These are phyloP conservation scores for Scheffersomyces titani DNA, from an alignment of 1,139 yeast genomes.

Conservation along the genomic window DNA sequence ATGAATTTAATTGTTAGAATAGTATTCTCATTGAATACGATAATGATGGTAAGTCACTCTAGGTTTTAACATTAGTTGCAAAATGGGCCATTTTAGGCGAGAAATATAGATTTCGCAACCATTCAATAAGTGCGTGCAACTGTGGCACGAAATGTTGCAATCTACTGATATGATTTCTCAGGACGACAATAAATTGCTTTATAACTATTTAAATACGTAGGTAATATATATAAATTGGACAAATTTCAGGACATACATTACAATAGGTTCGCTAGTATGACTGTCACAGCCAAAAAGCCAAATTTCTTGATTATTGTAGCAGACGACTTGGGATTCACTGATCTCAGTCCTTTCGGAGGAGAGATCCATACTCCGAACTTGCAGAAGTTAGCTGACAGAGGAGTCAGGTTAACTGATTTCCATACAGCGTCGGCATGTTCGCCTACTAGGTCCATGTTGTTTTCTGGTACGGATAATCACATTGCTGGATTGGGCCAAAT, in stretches of 20 bases:
- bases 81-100: background rate
- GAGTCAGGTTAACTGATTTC: constrained; percentile 55
- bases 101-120: background rate
- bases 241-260: too few relatives aligned
- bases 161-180: background rate
- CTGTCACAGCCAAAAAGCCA: constrained; percentile 19
- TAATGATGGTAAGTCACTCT: too few relatives aligned
- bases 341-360: constrained; percentile 57
- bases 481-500: constrained; percentile 64
- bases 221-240: too few relatives aligned
- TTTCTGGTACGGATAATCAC: constrained; percentile 63
- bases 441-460: constrained; percentile 62
- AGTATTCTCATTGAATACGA: too few relatives aligned
- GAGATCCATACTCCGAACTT: constrained; percentile 60
- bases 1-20: too few relatives aligned
- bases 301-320: constrained; percentile 61
- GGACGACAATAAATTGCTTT: background rate
- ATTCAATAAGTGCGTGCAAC: background rate
- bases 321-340: constrained; percentile 64
- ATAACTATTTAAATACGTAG: background rate
- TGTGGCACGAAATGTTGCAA: background rate
- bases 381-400: constrained; percentile 41
- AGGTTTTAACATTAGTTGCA: too few relatives aligned
- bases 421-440: constrained; percentile 69
- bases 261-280: background rate